phyloP scores from a whole-genome alignment of 2,329 filamentous ascomycete species.

The Byssothecium circinans region DNA sequence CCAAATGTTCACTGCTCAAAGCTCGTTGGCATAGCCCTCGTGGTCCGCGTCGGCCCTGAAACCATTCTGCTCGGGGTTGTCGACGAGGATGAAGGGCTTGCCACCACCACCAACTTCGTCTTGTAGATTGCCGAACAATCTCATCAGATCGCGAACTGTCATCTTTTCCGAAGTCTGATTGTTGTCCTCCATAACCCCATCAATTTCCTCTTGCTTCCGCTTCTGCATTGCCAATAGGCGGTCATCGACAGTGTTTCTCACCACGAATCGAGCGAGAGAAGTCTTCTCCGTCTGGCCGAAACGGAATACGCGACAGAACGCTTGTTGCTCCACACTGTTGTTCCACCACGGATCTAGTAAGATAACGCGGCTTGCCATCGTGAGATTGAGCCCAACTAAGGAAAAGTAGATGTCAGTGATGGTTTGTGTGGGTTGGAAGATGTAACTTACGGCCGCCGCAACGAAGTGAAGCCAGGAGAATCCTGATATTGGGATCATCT shows the following conservation, averaged over 20 bases:
- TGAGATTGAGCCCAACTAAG: slow-evolving; percentile 59
- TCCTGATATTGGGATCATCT: slow-evolving; percentile 39
- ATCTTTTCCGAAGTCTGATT: slow-evolving; percentile 13
- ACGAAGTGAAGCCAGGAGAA: slow-evolving; percentile 60
- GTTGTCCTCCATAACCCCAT: slow-evolving; percentile 48
- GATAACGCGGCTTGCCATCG: slow-evolving; percentile 55
- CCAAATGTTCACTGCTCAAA: too few relatives aligned
- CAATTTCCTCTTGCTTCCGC: slow-evolving; percentile 53
- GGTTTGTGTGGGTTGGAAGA: not conserved
- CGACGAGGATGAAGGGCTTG: slow-evolving; percentile 45
- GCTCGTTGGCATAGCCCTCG: slow-evolving; percentile 39
- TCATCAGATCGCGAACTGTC: slow-evolving; percentile 47
- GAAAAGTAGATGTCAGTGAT: slow-evolving; percentile 1
- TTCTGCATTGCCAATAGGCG: slow-evolving; percentile 59
- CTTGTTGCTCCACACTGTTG: slow-evolving; percentile 62
- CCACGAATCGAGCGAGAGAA: slow-evolving; percentile 60
- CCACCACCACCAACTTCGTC: slow-evolving; percentile 44
- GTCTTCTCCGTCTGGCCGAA: slow-evolving; percentile 66
- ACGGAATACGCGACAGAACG: slow-evolving; percentile 63
- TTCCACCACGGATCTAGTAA: slow-evolving; percentile 63
- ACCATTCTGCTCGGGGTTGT: slow-evolving; percentile 36
- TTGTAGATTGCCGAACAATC: slow-evolving; percentile 49
- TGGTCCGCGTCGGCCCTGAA: slow-evolving; percentile 35
- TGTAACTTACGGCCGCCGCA: slow-evolving; percentile 53
- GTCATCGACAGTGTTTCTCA: slow-evolving; percentile 61